phyloP scores from a whole-genome alignment of 805 yeast species.

The Komagataella pseudopastoris region DNA sequence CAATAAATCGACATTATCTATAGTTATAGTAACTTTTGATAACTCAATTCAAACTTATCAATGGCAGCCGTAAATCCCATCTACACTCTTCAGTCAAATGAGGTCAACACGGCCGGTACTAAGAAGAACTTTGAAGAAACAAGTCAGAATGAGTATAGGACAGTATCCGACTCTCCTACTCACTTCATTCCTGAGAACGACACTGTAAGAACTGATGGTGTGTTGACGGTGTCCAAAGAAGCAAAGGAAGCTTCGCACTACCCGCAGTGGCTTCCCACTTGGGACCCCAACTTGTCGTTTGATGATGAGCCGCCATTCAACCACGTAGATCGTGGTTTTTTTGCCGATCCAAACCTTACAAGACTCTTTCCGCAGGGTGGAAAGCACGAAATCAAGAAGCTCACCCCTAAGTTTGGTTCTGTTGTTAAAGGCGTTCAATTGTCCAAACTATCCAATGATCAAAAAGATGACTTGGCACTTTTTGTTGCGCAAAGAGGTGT shows the following conservation, averaged over 20 bases:
- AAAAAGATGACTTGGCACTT: slow-evolving; percentile 33
- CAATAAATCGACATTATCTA: background rate
- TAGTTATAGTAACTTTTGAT: background rate
- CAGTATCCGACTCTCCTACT: slow-evolving; percentile 8
- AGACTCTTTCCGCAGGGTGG: slow-evolving; percentile 25
- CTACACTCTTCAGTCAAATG: background rate
- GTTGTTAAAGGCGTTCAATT: slow-evolving; percentile 27
- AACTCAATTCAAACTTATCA: no score
- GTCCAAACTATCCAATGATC: slow-evolving; percentile 23
- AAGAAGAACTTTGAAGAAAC: background rate
- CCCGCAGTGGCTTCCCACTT: slow-evolving; percentile 55
- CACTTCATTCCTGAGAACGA: slow-evolving; percentile 41
- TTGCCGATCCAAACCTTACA: slow-evolving; percentile 45
- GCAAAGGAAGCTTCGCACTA: slow-evolving; percentile 21
- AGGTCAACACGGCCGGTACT: background rate
- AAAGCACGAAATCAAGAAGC: slow-evolving; percentile 7
- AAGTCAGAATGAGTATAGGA: background rate
- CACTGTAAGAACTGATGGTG: slow-evolving; percentile 32
- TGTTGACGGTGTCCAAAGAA: slow-evolving; percentile 27
- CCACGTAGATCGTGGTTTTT: slow-evolving; percentile 47
- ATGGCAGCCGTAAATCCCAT: background rate
- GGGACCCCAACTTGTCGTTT: slow-evolving; percentile 46
- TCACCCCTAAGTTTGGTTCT: slow-evolving; percentile 33
- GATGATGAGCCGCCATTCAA: slow-evolving; percentile 39
- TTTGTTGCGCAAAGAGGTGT: slow-evolving; percentile 34